These are phyloP conservation scores for Paraphaeosphaeria minitans DNA, from an alignment of 2,329 filamentous ascomycete species.

Conservation along the genomic window DNA sequence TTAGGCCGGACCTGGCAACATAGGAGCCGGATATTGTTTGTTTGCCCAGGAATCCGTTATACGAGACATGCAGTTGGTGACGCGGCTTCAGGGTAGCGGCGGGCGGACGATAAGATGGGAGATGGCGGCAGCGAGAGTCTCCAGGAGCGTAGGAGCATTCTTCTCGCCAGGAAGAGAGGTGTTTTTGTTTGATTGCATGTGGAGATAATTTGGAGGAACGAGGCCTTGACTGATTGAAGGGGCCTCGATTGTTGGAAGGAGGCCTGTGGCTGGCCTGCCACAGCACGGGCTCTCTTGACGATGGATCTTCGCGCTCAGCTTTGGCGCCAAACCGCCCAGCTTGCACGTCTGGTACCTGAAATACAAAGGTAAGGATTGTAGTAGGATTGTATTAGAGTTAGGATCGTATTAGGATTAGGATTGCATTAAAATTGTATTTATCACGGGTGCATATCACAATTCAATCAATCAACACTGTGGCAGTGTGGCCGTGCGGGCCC, in stretches of 20 bases:
- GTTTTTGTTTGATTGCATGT: constrained; percentile 6
- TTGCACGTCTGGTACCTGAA: not conserved
- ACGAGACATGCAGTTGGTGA: constrained; percentile 9
- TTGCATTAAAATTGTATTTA: not conserved
- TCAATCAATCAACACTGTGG: not conserved
- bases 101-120: not conserved
- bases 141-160: not conserved
- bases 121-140: not conserved
- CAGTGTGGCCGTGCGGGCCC: not conserved
- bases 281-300: not conserved
- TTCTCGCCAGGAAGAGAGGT: not conserved
- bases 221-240: not conserved
- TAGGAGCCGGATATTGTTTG: not conserved
- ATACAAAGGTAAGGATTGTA: not conserved
- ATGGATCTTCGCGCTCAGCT: not conserved
- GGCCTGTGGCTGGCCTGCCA: not conserved
- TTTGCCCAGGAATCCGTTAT: not conserved
- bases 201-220: not conserved
- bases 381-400: not conserved
- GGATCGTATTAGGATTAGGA: too few species aligned
- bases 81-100: not conserved
- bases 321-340: not conserved
- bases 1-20: not conserved
- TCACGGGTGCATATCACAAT: not conserved
- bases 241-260: not conserved